Evolutionary conservation across 2,329 filamentous ascomycete species (phyloP).

Genomic region (Cordyceps sp.): DNA sequence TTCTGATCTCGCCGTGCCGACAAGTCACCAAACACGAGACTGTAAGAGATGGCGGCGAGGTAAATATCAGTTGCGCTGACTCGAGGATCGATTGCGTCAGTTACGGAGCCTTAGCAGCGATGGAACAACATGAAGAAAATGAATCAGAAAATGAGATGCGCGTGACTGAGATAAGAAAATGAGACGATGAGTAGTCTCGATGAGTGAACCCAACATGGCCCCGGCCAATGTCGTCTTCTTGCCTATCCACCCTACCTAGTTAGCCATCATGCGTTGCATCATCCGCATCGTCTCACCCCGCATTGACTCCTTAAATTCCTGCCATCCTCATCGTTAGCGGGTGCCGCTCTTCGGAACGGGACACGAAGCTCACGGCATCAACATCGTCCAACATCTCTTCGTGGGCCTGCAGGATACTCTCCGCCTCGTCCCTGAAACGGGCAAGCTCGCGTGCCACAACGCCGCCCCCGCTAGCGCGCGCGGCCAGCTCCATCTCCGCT

Average conservation of each 20-base stretch:
- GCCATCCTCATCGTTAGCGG: neutral
- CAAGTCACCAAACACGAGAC: too few relatives aligned
- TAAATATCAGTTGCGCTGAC: too few relatives aligned
- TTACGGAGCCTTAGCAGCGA: too few relatives aligned
- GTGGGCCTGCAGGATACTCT: neutral
- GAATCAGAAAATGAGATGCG: too few relatives aligned
- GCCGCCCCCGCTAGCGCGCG: neutral
- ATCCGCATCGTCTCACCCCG: conserved; percentile 8
- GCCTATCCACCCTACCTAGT: conserved; percentile 1
- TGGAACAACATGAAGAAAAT: too few relatives aligned
- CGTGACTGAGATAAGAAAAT: neutral
- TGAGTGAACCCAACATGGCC: neutral
- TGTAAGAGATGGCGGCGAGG: too few relatives aligned
- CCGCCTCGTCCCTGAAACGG: neutral
- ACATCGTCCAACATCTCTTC: conserved; percentile 1
- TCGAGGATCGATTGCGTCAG: too few relatives aligned
- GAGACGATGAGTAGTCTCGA: neutral
- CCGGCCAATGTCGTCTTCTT: neutral
- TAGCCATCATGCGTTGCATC: conserved; percentile 10
- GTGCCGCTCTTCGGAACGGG: neutral
- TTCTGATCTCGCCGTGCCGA: too few relatives aligned
- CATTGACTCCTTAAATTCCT: conserved; percentile 13
- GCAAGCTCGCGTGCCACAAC: neutral
- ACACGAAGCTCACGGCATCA: neutral
- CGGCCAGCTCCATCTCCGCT: neutral